A percentile compares a stretch with the other conserved stretches of the same genome.
phyloP scores from a whole-genome alignment of 2,329 filamentous ascomycete species.

The Magnaporthales sp. region DNA sequence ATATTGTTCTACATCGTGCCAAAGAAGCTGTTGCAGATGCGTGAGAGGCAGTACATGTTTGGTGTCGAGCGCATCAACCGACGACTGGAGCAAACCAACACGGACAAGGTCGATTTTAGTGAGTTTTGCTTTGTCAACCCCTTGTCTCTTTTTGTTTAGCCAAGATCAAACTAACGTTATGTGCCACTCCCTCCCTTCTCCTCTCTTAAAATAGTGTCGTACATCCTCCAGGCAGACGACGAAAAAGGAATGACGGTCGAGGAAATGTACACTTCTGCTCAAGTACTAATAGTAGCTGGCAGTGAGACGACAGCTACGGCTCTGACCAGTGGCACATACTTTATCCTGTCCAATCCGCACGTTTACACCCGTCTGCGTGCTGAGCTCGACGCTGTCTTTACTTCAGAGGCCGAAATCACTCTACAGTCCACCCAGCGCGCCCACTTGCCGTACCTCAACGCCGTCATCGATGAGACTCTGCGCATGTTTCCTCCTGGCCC shows the following conservation, averaged over 20 bases:
- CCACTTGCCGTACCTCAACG: conserved; percentile 22
- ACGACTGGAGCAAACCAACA: conserved; percentile 4
- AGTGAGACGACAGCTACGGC: conserved; percentile 42
- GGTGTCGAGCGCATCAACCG: neutral
- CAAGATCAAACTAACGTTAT: too few relatives aligned
- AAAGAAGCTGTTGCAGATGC: neutral
- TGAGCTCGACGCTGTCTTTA: conserved; percentile 19
- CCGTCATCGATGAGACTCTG: conserved; percentile 27
- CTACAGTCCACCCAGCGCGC: conserved; percentile 9
- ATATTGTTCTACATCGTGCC: neutral
- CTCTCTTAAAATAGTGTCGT: neutral
- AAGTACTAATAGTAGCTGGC: conserved; percentile 32
- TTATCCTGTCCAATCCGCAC: conserved; percentile 16
- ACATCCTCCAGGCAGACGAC: conserved; percentile 6
- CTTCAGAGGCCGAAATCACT: conserved; percentile 16
- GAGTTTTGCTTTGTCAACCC: neutral
- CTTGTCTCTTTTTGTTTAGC: too few relatives aligned
- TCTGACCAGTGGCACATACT: conserved; percentile 28
- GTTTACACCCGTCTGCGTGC: conserved; percentile 13
- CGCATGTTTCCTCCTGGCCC: conserved; percentile 22
- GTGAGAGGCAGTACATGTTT: neutral
- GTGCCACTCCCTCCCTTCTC: too few relatives aligned
- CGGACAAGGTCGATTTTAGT: conserved; percentile 9
- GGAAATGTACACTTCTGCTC: neutral
- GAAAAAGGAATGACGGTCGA: neutral